phyloP scores from a whole-genome alignment of 106 monocot species.

The Dioscorea dumetorum region DNA sequence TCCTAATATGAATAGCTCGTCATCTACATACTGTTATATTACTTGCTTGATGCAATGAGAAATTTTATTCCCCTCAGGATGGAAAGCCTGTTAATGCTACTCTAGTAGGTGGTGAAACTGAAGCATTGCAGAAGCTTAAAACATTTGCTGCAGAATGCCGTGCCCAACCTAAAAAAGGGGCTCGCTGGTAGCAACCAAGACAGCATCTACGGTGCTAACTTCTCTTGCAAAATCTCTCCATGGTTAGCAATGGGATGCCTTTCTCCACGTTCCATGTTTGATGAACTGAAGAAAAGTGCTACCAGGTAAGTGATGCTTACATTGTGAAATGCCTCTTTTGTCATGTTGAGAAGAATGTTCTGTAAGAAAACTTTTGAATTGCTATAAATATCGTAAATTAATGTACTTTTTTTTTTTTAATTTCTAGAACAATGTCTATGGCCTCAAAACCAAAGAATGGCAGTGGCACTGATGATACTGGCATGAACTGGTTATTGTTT shows the following conservation, averaged over 20 bases:
- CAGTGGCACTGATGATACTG: conserved; percentile 28
- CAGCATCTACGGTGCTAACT: conserved; percentile 96
- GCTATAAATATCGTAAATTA: neutral
- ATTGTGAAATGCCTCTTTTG: neutral
- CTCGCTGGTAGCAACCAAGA: conserved; percentile 34
- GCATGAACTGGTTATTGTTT: conserved; percentile 91
- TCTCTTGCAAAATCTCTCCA: conserved; percentile 99
- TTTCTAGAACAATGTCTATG: conserved; percentile 38
- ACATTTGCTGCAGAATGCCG: conserved; percentile 73
- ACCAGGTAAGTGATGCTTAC: conserved; percentile 36
- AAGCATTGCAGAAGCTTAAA: conserved; percentile 83
- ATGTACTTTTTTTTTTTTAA: no score
- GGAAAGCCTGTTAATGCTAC: conserved; percentile 58
- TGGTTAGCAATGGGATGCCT: conserved; percentile 95
- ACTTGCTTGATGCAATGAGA: no score
- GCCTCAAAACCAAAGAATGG: conserved; percentile 30
- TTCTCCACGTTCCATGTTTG: conserved; percentile 95
- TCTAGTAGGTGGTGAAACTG: conserved; percentile 79
- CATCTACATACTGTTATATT: no score
- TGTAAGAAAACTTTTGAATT: no score
- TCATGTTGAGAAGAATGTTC: neutral
- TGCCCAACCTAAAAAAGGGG: conserved; percentile 54
- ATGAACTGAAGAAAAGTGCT: conserved; percentile 79
- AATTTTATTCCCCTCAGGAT: conserved; percentile 31
- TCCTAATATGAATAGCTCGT: no score